These are phyloP conservation scores for Chimonanthus praecox DNA, from an alignment of 164 flowering plant genomes.

Conservation along the genomic window DNA sequence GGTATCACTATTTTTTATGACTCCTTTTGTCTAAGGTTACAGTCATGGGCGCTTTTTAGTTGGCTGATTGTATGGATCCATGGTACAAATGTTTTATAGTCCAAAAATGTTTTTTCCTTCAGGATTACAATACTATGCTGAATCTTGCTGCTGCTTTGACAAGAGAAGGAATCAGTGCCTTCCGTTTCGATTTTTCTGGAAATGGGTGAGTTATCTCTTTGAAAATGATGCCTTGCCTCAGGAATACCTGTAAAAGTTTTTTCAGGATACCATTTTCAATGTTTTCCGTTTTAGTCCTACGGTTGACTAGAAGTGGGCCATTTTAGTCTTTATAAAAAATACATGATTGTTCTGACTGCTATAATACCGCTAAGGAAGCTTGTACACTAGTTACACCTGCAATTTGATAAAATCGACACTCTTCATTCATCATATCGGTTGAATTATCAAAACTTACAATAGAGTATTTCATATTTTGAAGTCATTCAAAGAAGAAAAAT, in stretches of 20 bases:
- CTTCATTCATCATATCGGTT: background rate
- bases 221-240: background rate
- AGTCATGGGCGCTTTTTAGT: background rate
- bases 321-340: too few relatives aligned
- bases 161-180: conserved; percentile 55
- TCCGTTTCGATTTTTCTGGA: conserved; percentile 86
- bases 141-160: conserved; percentile 53
- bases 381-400: too few relatives aligned
- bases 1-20: too few relatives aligned
- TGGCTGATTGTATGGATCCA: background rate
- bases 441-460: background rate
- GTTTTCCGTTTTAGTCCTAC: background rate
- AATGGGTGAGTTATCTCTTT: conserved; percentile 50
- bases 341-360: background rate
- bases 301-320: background rate
- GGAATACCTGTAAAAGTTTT: too few relatives aligned
- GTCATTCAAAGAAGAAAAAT: too few relatives aligned
- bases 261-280: background rate
- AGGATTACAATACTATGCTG: conserved; percentile 54
- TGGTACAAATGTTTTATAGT: background rate
- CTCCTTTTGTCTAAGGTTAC: too few relatives aligned
- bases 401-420: background rate
- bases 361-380: background rate
- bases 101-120: conserved; percentile 3
- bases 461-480: too few relatives aligned